These are phyloP conservation scores for Talaromyces sp. DNA, from an alignment of 2,329 filamentous ascomycete species.

Conservation along the genomic window DNA sequence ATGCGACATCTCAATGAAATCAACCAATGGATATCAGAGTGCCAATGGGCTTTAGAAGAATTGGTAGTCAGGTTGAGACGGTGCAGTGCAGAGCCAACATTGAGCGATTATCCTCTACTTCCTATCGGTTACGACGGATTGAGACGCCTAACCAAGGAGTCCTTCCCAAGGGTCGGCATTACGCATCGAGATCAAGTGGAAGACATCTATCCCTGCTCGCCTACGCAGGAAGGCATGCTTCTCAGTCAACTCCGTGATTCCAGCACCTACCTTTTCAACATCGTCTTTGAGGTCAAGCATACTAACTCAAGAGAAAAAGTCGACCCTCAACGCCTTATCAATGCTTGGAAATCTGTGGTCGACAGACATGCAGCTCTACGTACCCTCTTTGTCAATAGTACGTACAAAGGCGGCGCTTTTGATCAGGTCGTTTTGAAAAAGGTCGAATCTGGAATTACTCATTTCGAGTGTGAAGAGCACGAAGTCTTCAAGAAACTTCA, in stretches of 20 bases:
- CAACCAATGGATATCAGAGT: slow-evolving; percentile 38
- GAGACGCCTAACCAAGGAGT: slow-evolving; percentile 29
- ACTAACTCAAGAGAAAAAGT: slow-evolving; percentile 20
- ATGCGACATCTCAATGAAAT: slow-evolving; percentile 45
- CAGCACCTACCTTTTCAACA: slow-evolving; percentile 32
- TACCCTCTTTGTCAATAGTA: slow-evolving; percentile 27
- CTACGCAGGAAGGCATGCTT: slow-evolving; percentile 35
- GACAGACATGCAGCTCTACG: slow-evolving; percentile 7
- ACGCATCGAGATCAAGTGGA: slow-evolving; percentile 21
- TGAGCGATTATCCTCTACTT: slow-evolving; percentile 43
- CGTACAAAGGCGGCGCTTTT: slow-evolving; percentile 28
- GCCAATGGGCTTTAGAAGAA: slow-evolving; percentile 26
- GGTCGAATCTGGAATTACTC: slow-evolving; percentile 19
- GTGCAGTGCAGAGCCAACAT: slow-evolving; percentile 25
- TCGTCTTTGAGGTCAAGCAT: slow-evolving; percentile 29
- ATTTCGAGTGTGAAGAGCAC: slow-evolving; percentile 25
- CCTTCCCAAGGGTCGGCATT: slow-evolving; percentile 33
- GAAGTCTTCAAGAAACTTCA: slow-evolving; percentile 12
- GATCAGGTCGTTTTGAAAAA: slow-evolving; percentile 33
- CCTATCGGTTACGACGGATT: slow-evolving; percentile 40
- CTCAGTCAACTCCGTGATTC: slow-evolving; percentile 42
- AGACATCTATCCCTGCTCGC: slow-evolving; percentile 39
- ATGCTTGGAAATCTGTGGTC: slow-evolving; percentile 5
- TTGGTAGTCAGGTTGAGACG: slow-evolving; percentile 23
- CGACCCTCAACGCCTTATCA: slow-evolving; percentile 21